Evolutionary conservation across 305 asterid species (phyloP).

Genomic region (Plantago lanceolata): DNA sequence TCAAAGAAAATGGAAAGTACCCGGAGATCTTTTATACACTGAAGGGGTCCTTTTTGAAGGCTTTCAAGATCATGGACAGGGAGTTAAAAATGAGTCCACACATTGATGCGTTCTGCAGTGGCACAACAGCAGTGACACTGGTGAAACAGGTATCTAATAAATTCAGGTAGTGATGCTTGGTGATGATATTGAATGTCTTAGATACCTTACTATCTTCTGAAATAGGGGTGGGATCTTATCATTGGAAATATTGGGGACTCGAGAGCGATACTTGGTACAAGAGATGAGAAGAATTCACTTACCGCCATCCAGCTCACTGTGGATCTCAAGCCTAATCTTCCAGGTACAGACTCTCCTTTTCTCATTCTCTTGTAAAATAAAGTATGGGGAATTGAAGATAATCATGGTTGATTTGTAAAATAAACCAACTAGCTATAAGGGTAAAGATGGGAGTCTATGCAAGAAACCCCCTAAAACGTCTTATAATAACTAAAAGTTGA

Average conservation of each 20-base stretch:
- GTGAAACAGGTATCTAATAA: slow-evolving; percentile 53
- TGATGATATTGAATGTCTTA: slow-evolving; percentile 2
- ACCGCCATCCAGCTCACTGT: slow-evolving; percentile 69
- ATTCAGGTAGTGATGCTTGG: slow-evolving; percentile 8
- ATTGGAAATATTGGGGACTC: slow-evolving; percentile 96
- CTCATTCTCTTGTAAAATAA: slow-evolving; percentile 6
- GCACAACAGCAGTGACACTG: slow-evolving; percentile 79
- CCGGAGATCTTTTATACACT: slow-evolving; percentile 46
- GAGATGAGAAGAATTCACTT: slow-evolving; percentile 50
- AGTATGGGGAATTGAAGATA: neutral
- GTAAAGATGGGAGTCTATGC: too few relatives aligned
- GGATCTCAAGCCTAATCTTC: slow-evolving; percentile 97
- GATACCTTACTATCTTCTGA: slow-evolving; percentile 17
- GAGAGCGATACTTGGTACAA: slow-evolving; percentile 84
- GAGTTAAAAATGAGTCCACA: slow-evolving; percentile 78
- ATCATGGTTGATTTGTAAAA: too few relatives aligned
- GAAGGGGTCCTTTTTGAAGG: slow-evolving; percentile 67
- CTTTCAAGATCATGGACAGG: slow-evolving; percentile 88
- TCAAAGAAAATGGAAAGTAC: slow-evolving; percentile 45
- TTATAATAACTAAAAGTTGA: too few relatives aligned
- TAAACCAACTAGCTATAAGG: too few relatives aligned
- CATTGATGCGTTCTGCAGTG: slow-evolving; percentile 90
- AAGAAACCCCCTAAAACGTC: too few relatives aligned
- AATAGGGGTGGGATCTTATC: slow-evolving; percentile 77
- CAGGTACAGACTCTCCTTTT: slow-evolving; percentile 58